Percentiles rank a stretch among this genome's conserved stretches.
phyloP scores from a whole-genome alignment of 2,329 filamentous ascomycete genomes.

The Tympanopsis confertula region DNA sequence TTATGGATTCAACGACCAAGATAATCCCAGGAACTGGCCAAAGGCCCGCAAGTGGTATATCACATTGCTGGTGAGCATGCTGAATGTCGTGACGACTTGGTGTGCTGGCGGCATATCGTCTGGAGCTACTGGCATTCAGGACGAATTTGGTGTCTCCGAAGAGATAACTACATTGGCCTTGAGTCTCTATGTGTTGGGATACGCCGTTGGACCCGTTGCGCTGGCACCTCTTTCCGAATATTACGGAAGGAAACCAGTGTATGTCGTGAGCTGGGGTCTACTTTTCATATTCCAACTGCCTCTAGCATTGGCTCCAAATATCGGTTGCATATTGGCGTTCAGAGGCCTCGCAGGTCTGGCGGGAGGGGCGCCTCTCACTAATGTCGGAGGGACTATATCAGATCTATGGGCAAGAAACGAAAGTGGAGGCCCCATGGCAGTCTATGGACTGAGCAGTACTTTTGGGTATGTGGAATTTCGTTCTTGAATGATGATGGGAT shows the following conservation, averaged over 20 bases:
- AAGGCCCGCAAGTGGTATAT: background rate
- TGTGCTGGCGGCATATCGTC: conserved; percentile 34
- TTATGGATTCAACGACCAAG: background rate
- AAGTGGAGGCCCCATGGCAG: conserved; percentile 20
- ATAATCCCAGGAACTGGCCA: background rate
- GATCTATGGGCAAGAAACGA: conserved; percentile 28
- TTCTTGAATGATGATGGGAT: conserved; percentile 5
- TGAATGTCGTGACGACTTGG: conserved; percentile 14
- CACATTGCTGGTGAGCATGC: background rate
- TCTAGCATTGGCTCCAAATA: conserved; percentile 25
- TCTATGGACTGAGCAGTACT: conserved; percentile 6
- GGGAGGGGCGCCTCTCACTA: conserved; percentile 22
- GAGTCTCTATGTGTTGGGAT: conserved; percentile 30
- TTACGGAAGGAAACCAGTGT: conserved; percentile 27
- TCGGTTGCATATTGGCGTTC: conserved; percentile 27
- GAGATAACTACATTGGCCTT: conserved; percentile 29
- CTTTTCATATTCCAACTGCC: conserved; percentile 28
- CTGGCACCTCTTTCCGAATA: conserved; percentile 22
- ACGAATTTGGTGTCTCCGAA: conserved; percentile 24
- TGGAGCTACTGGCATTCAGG: conserved; percentile 23
- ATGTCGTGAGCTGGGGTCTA: conserved; percentile 26
- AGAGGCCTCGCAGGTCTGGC: conserved; percentile 31
- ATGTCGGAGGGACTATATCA: conserved; percentile 29
- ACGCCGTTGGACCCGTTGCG: conserved; percentile 23
- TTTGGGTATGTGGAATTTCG: background rate